phyloP scores from a whole-genome alignment of 108 stramenopile genomes.

The Thalassiosira profunda region DNA sequence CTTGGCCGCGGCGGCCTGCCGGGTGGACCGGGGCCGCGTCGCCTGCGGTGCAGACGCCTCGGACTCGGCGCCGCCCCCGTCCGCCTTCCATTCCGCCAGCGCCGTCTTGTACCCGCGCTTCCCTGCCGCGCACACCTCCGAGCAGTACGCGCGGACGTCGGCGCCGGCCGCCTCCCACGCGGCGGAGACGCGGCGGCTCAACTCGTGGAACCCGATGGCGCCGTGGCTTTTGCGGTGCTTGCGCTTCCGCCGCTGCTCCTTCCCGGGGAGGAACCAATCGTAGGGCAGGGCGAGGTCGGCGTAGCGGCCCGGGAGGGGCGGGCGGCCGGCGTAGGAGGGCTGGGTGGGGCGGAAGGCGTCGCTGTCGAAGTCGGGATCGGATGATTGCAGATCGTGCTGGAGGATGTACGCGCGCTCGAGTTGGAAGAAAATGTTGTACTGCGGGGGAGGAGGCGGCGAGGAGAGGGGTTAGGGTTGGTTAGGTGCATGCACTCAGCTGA shows the following conservation, averaged over 20 bases:
- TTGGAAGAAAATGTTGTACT: constrained; percentile 55
- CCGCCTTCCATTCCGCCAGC: constrained; percentile 46
- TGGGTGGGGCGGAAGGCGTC: constrained; percentile 34
- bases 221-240: constrained; percentile 84
- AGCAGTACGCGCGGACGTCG: constrained; percentile 41
- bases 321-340: constrained; percentile 39
- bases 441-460: too few species aligned
- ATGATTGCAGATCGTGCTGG: constrained; percentile 9
- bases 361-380: background rate
- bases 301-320: constrained; percentile 46
- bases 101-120: too few species aligned
- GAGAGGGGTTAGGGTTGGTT: too few species aligned
- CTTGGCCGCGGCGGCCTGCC: too few species aligned
- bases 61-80: constrained; percentile 41
- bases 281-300: constrained; percentile 36
- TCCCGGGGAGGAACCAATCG: constrained; percentile 50
- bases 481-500: too few species aligned
- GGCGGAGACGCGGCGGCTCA: constrained; percentile 66
- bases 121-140: constrained; percentile 48
- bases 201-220: constrained; percentile 79
- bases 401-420: constrained; percentile 46
- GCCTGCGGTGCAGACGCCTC: too few species aligned
- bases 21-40: too few species aligned
- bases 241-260: constrained; percentile 40
- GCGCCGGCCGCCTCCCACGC: constrained; percentile 58